Conservation (phyloP, 2,329 filamentous ascomycete species). For the Ophiostoma australiae region DNA sequence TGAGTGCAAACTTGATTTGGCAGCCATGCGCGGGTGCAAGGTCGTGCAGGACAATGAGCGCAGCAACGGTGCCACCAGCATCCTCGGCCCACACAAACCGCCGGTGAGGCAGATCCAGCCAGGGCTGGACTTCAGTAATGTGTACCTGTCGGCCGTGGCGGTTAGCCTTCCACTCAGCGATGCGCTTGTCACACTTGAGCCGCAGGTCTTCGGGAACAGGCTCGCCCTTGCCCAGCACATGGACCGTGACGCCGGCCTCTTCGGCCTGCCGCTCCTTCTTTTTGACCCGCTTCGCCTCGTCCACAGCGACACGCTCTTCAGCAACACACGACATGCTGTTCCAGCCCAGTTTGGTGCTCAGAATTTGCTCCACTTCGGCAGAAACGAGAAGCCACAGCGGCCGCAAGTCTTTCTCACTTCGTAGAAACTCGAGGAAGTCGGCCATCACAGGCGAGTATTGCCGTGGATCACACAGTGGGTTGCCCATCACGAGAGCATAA, state of each 20-base stretch:
- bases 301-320: slow-evolving; percentile 76
- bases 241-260: slow-evolving; percentile 76
- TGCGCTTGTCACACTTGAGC: slow-evolving; percentile 63
- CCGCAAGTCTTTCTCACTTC: slow-evolving; percentile 48
- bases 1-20: slow-evolving; percentile 94
- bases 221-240: slow-evolving; percentile 50
- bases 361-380: slow-evolving; percentile 68
- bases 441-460: slow-evolving; percentile 72
- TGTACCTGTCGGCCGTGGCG: slow-evolving; percentile 86
- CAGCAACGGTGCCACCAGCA: slow-evolving; percentile 64
- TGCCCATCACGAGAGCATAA: slow-evolving; percentile 72
- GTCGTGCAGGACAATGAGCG: slow-evolving; percentile 77
- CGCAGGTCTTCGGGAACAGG: slow-evolving; percentile 61
- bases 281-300: slow-evolving; percentile 46
- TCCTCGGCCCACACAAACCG: slow-evolving; percentile 80
- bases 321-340: slow-evolving; percentile 82
- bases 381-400: slow-evolving; percentile 90
- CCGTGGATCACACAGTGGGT: slow-evolving; percentile 74
- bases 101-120: slow-evolving; percentile 77
- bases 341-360: slow-evolving; percentile 78
- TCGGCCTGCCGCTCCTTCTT: slow-evolving; percentile 77
- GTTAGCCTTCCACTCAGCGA: slow-evolving; percentile 72
- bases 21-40: slow-evolving; percentile 77
- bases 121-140: slow-evolving; percentile 82
- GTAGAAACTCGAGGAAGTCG: slow-evolving; percentile 65